Percentiles rank a stretch among this genome's conserved stretches.
Conservation (phyloP, 2,329 filamentous ascomycete genomes). For the Hymenoscyphus salicellus region DNA sequence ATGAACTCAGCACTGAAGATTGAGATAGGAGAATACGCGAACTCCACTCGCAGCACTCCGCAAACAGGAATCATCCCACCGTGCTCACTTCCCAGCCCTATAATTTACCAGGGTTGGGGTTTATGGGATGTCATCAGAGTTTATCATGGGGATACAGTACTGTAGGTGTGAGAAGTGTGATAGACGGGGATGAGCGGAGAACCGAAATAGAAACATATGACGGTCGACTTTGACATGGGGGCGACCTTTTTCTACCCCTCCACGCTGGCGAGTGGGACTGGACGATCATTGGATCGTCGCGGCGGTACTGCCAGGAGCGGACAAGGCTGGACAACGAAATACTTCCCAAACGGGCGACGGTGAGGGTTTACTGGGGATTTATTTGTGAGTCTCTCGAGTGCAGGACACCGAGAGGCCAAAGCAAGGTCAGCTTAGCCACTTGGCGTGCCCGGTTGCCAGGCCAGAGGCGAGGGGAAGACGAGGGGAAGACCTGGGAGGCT, state of each 20-base stretch:
- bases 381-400: too few relatives aligned
- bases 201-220: constrained; percentile 3
- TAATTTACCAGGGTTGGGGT: background rate
- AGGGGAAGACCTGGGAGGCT: background rate
- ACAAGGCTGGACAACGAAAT: background rate
- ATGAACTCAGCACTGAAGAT: background rate
- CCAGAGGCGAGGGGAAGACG: background rate
- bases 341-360: background rate
- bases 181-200: background rate
- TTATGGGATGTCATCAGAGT: background rate
- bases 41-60: background rate
- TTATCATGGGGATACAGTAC: background rate
- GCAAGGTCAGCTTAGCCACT: background rate
- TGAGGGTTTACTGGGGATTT: background rate
- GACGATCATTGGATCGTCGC: background rate
- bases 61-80: background rate
- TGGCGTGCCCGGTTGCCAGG: background rate
- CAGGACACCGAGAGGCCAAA: background rate
- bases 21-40: background rate
- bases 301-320: background rate
- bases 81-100: background rate
- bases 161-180: background rate
- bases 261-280: background rate
- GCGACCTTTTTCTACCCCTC: background rate
- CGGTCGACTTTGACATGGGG: background rate